Evolutionary conservation across 768 basidiomycete species (phyloP).

Genomic region (Krasilnikovozyma curviuscula): DNA sequence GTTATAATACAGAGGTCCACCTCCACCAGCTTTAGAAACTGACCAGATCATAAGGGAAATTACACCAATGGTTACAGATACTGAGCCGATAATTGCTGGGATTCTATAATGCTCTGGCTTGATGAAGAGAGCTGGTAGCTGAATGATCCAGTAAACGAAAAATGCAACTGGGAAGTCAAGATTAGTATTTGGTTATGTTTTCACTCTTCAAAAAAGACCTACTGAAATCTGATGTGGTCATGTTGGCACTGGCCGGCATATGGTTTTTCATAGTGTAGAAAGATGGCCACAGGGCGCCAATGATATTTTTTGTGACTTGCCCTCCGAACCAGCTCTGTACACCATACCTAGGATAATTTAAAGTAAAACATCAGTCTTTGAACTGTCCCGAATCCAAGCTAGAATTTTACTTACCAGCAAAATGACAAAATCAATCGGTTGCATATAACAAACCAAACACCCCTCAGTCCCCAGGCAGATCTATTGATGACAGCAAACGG

Average conservation of each 20-base stretch:
- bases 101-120: no score
- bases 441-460: slow-evolving; percentile 13
- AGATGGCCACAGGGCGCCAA: slow-evolving; percentile 16
- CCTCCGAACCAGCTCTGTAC: slow-evolving; percentile 16
- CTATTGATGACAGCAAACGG: slow-evolving; percentile 22
- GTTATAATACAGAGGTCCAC: slow-evolving; percentile 10
- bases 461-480: slow-evolving; percentile 9
- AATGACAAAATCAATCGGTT: slow-evolving; percentile 16
- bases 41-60: slow-evolving; percentile 14
- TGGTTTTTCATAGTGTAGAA: slow-evolving; percentile 15
- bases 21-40: background rate
- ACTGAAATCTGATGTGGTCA: slow-evolving; percentile 13
- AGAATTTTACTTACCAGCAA: slow-evolving; percentile 16
- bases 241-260: slow-evolving; percentile 14
- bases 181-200: no score
- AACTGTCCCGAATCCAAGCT: slow-evolving; percentile 11
- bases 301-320: slow-evolving; percentile 10
- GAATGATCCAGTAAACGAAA: slow-evolving; percentile 10
- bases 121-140: slow-evolving; percentile 14
- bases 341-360: background rate
- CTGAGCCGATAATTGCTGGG: no score
- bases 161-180: no score
- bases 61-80: no score
- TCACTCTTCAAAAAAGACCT: slow-evolving; percentile 9
- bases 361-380: slow-evolving; percentile 6